phyloP scores from a whole-genome alignment of 129 eudicot species.

The Mikania micrantha region DNA sequence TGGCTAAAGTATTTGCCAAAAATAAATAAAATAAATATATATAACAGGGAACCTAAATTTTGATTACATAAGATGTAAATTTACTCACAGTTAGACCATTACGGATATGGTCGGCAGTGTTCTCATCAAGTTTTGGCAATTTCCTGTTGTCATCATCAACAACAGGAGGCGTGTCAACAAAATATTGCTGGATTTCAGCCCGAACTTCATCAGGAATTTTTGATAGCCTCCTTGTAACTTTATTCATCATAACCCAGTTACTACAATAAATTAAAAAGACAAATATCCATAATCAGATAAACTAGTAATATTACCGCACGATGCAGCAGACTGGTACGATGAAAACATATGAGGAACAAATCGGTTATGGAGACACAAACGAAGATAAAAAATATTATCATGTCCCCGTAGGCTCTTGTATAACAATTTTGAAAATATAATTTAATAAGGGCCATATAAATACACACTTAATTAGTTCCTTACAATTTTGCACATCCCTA shows the following conservation, averaged over 20 bases:
- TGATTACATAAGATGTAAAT: not conserved
- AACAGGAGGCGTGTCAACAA: slow-evolving; percentile 85
- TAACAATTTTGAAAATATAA: no score
- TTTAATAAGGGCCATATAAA: no score
- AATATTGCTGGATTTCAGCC: slow-evolving; percentile 64
- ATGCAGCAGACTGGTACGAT: no score
- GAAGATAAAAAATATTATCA: no score
- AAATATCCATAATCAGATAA: not conserved
- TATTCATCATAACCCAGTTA: slow-evolving; percentile 98
- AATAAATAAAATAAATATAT: not conserved
- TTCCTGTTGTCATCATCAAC: slow-evolving; percentile 74
- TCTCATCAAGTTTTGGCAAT: slow-evolving; percentile 79
- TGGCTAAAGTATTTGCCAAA: slow-evolving; percentile 44
- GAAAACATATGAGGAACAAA: no score
- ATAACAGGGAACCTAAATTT: not conserved
- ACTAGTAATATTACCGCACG: no score
- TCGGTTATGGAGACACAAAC: no score
- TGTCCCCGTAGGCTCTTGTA: no score
- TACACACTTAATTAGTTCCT: no score
- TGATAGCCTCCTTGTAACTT: slow-evolving; percentile 71
- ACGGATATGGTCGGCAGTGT: slow-evolving; percentile 62
- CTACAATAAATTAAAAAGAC: slow-evolving; percentile 31
- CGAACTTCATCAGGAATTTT: slow-evolving; percentile 97
- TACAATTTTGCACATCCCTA: no score
- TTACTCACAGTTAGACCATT: slow-evolving; percentile 75